phyloP scores from a whole-genome alignment of 177 flowering plant genomes.

The Vitis hybrid region DNA sequence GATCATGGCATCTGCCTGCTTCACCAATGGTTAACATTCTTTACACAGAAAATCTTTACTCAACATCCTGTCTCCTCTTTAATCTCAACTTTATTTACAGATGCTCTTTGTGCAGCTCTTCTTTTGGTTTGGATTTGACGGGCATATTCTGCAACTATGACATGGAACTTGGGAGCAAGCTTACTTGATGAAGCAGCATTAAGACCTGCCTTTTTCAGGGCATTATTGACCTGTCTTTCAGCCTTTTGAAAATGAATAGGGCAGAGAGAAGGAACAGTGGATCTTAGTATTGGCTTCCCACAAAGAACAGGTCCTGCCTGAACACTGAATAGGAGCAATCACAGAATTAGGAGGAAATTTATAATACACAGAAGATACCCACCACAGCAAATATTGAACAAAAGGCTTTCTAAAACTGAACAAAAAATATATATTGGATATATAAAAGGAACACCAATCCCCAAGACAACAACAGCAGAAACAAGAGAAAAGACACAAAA shows the following conservation, averaged over 20 bases:
- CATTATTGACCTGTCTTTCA: conserved; percentile 55
- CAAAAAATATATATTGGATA: no score
- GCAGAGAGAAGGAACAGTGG: conserved; percentile 72
- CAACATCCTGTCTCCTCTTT: conserved; percentile 24
- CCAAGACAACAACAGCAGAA: no score
- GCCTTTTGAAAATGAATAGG: conserved; percentile 62
- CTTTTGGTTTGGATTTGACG: conserved; percentile 71
- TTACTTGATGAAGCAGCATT: conserved; percentile 56
- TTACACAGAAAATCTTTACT: no score
- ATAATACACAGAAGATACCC: no score
- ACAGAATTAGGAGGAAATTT: no score
- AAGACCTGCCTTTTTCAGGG: conserved; percentile 84
- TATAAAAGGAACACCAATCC: no score
- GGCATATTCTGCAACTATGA: conserved; percentile 70
- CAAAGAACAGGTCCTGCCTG: conserved; percentile 64
- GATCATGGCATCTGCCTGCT: no score
- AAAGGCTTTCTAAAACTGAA: no score
- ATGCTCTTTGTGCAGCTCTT: conserved; percentile 37
- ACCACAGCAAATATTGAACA: no score
- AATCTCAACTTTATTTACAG: conserved; percentile 13
- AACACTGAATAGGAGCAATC: conserved; percentile 30
- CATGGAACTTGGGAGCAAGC: conserved; percentile 76
- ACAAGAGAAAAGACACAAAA: no score
- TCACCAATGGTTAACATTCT: no score
- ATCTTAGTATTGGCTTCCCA: conserved; percentile 71